Conservation (phyloP, 176 grass and related monocot genomes). For the Puya raimondii region DNA sequence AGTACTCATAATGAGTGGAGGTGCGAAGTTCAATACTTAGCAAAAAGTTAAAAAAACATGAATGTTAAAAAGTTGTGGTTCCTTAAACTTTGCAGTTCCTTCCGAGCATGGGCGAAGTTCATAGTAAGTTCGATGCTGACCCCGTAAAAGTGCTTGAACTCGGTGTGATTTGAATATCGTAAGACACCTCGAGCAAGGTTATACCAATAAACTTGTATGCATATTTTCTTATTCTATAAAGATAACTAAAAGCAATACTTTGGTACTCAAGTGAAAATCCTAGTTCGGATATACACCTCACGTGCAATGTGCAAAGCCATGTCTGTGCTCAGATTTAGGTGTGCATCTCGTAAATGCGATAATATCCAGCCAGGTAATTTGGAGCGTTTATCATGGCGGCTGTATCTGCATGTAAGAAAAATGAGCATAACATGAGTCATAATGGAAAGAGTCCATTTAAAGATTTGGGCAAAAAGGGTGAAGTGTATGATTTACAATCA, state of each 20-base stretch:
- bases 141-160: no score
- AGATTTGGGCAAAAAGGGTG: not conserved
- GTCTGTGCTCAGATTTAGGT: constrained; percentile 88
- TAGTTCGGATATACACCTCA: constrained; percentile 43
- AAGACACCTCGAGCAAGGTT: no score
- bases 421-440: not conserved
- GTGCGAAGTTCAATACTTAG: no score
- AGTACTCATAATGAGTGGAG: not conserved
- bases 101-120: no score
- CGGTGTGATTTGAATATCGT: no score
- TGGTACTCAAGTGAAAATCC: not conserved
- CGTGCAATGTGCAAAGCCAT: constrained; percentile 97
- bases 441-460: not conserved
- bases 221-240: no score
- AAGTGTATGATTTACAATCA: not conserved
- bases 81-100: no score
- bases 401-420: constrained; percentile 42
- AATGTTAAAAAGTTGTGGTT: no score
- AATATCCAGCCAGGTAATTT: constrained; percentile 98
- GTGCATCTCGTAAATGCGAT: constrained; percentile 78
- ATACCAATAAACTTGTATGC: no score
- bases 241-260: no score
- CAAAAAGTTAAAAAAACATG: no score
- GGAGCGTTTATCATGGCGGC: constrained; percentile 78
- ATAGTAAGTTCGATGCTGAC: no score